Evolutionary conservation across 441 rosid species (phyloP).

Genomic region (Populus hybrid): DNA sequence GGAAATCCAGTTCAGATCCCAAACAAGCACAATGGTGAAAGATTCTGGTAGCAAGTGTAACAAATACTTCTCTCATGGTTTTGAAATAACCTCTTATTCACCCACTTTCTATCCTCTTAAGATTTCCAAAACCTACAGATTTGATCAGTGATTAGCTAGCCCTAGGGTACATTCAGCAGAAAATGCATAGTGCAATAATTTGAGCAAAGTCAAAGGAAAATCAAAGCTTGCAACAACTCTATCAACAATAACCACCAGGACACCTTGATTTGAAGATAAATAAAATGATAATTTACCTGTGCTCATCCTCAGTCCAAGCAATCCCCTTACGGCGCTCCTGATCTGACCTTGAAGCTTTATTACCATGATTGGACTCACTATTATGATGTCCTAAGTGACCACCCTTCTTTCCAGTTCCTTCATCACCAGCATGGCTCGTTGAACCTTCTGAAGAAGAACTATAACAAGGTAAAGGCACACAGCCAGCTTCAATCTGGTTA

Average conservation of each 20-base stretch:
- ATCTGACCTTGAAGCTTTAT: slow-evolving; percentile 77
- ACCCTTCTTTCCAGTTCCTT: slow-evolving; percentile 71
- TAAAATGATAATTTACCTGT: slow-evolving; percentile 57
- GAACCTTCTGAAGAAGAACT: slow-evolving; percentile 58
- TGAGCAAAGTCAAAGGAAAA: neutral
- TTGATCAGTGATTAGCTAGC: slow-evolving; percentile 3
- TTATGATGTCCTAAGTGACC: slow-evolving; percentile 47
- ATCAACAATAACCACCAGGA: neutral
- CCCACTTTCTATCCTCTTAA: neutral
- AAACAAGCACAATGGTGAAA: neutral
- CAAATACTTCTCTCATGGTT: neutral
- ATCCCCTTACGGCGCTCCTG: slow-evolving; percentile 97
- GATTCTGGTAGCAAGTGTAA: neutral
- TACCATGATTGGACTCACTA: slow-evolving; percentile 67
- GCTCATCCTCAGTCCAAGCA: slow-evolving; percentile 99
- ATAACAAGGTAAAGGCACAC: slow-evolving; percentile 78
- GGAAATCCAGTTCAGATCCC: neutral
- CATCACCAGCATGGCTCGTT: slow-evolving; percentile 53
- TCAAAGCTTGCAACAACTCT: neutral
- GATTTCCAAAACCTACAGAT: neutral
- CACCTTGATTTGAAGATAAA: neutral
- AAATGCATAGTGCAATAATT: neutral
- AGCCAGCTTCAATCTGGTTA: slow-evolving; percentile 74
- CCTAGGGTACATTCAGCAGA: neutral
- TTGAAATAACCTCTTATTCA: neutral